Conservation (phyloP, 768 basidiomycete genomes). For the Tephrocybe sp. region DNA sequence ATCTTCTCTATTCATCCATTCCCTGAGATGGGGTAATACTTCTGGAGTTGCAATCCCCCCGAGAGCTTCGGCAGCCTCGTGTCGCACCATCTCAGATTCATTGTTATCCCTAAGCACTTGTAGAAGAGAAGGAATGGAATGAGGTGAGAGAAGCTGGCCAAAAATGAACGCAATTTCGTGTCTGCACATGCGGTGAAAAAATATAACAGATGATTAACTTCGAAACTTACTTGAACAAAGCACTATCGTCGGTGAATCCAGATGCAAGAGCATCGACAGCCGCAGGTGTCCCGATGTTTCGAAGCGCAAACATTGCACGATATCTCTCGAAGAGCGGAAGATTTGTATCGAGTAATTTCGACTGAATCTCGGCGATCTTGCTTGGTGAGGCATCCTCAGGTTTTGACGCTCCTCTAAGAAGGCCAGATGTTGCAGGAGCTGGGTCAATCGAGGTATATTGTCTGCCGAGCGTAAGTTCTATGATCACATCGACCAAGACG, state of each 20-base stretch:
- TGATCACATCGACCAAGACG: background rate
- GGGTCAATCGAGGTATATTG: constrained; percentile 85
- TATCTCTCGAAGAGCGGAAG: constrained; percentile 89
- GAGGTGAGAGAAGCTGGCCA: constrained; percentile 87
- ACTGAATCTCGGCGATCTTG: constrained; percentile 52
- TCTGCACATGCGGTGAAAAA: constrained; percentile 36
- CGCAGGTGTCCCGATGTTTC: constrained; percentile 83
- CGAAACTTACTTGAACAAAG: constrained; percentile 81
- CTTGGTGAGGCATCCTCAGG: constrained; percentile 46
- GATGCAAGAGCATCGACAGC: constrained; percentile 90
- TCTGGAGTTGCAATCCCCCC: constrained; percentile 96
- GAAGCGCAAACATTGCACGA: constrained; percentile 95
- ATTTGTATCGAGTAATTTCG: constrained; percentile 59
- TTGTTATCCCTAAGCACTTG: constrained; percentile 64
- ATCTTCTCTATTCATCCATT: constrained; percentile 78
- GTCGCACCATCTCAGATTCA: constrained; percentile 96
- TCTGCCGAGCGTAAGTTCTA: constrained; percentile 31
- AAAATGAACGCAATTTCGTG: constrained; percentile 99
- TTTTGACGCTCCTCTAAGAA: constrained; percentile 53
- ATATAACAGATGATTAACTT: background rate
- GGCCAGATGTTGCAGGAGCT: constrained; percentile 72
- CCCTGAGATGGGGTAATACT: constrained; percentile 80
- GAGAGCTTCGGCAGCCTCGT: constrained; percentile 97
- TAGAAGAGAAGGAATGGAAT: constrained; percentile 84
- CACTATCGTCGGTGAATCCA: constrained; percentile 87